Evolutionary conservation across 164 flowering plant species (phyloP), one percentile per base, ranked within the genome.

Genomic region (Saururus chinensis): DNA sequence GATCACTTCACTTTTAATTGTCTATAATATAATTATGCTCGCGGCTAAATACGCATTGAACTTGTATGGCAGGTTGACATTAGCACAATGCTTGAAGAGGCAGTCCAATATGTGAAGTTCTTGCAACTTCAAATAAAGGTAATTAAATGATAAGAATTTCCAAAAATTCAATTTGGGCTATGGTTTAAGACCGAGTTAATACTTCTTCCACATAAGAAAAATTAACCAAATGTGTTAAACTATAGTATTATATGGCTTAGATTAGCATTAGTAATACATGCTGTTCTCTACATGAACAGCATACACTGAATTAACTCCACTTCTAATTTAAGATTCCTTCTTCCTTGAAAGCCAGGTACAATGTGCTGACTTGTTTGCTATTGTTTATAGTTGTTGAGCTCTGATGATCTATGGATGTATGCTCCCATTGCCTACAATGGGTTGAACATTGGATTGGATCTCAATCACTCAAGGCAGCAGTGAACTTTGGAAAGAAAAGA

Each of bases 1-100:
- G 10, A 8, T 6, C 16, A 13, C 35, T 30, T 21, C 8, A 30
- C 21, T 41, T 9, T 41, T 45, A 45, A 45, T 12, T 45, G 5
- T 45, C 17, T 17, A 45, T 17, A 12, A n/a, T n/a, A n/a, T n/a
- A n/a, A n/a, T n/a, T n/a, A n/a, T 45, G 7, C 49, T 45, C 7
- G 49, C 0, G 11, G 49, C 14, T 45, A 45, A 45, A 45, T 45
- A 1, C 17, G 4, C 2, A 12, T 45, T 17, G 49, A 45, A 42
- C 17, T 42, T 45, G 11, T 17, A 45, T 45, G 49, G 49, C 76
- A 86, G 92, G 98, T 92, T 58, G 97, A 90, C 64, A 88, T 93
- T 54, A 88, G 99, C 71, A 93, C 99, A 69, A 90, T 93, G 99
- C 90, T 93, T 17, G 99, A 93, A 82, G 99, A 93, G 59, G 99